phyloP scores from a whole-genome alignment of 208 protist genomes.

The Leishmania tarentolae region DNA sequence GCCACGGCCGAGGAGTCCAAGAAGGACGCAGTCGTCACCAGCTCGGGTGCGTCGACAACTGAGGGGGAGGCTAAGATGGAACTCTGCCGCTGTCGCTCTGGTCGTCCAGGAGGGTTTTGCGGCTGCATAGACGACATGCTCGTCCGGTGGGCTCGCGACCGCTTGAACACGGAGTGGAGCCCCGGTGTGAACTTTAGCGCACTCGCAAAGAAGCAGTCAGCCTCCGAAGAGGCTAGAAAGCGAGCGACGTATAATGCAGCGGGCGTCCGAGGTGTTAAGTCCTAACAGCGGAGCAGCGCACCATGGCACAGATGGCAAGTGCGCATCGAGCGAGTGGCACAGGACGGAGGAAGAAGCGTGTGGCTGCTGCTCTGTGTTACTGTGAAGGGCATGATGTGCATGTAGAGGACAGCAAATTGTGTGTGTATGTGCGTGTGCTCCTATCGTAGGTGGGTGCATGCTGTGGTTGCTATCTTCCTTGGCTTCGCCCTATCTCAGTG shows the following conservation, averaged over 20 bases:
- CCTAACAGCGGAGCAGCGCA: slow-evolving; percentile 2
- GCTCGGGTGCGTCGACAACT: background rate
- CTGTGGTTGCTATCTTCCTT: background rate
- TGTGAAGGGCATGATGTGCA: background rate
- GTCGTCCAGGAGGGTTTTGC: slow-evolving; percentile 63
- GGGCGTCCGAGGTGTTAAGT: slow-evolving; percentile 8
- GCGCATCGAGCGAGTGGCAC: background rate
- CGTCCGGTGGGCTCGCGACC: slow-evolving; percentile 74
- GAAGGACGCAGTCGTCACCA: slow-evolving; percentile 2
- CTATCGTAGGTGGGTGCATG: background rate
- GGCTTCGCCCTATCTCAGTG: background rate
- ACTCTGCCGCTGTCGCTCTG: slow-evolving; percentile 72
- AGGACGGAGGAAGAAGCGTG: background rate
- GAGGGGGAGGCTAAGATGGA: slow-evolving; percentile 11
- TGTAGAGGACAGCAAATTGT: background rate
- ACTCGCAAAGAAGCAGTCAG: slow-evolving; percentile 40
- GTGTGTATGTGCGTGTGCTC: background rate
- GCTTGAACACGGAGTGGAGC: slow-evolving; percentile 64
- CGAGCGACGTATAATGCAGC: slow-evolving; percentile 16
- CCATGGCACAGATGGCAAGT: background rate
- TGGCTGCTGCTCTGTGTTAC: background rate
- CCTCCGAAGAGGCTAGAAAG: slow-evolving; percentile 30
- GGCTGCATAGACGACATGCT: slow-evolving; percentile 92
- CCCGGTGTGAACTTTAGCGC: slow-evolving; percentile 59
- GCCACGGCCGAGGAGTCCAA: slow-evolving; percentile 2